Percentiles rank a stretch among this genome's conserved stretches.
Evolutionary conservation across 495 filamentous ascomycete species (phyloP).

Genomic region (Aspergillus funiculosus): DNA sequence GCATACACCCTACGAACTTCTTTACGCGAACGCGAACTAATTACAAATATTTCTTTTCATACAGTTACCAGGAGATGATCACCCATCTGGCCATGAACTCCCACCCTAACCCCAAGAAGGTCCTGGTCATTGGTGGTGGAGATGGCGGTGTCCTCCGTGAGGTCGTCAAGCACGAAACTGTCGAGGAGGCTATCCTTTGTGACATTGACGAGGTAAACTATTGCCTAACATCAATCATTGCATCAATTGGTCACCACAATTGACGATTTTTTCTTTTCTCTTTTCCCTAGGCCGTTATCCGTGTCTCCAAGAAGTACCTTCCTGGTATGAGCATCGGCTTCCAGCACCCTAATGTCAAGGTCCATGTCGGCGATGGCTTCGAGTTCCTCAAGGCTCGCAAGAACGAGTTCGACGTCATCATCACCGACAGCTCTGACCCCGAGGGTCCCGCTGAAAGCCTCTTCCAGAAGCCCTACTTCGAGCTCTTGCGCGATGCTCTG

Average conservation of each 20-base stretch:
- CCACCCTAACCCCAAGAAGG: slow-evolving; percentile 95
- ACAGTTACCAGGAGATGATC: slow-evolving; percentile 99
- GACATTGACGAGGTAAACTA: slow-evolving; percentile 88
- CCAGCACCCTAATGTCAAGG: slow-evolving; percentile 85
- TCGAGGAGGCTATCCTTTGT: slow-evolving; percentile 91
- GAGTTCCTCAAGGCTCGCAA: slow-evolving; percentile 89
- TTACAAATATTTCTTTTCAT: not conserved
- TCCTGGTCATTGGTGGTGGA: slow-evolving; percentile 95
- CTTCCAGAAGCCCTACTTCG: slow-evolving; percentile 98
- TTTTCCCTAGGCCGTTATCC: slow-evolving; percentile 79
- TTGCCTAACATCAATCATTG: not conserved
- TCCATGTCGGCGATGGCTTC: slow-evolving; percentile 94
- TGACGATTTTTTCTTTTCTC: slow-evolving; percentile 1
- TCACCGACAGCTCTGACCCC: slow-evolving; percentile 96
- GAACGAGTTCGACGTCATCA: slow-evolving; percentile 98
- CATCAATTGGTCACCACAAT: slow-evolving; percentile 4
- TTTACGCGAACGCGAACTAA: not conserved
- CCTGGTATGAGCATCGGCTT: slow-evolving; percentile 91
- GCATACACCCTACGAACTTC: not conserved
- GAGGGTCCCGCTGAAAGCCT: slow-evolving; percentile 93
- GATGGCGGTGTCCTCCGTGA: slow-evolving; percentile 96
- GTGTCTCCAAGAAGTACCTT: slow-evolving; percentile 96
- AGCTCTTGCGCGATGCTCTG: slow-evolving; percentile 81
- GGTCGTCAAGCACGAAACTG: slow-evolving; percentile 93
- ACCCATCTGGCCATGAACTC: slow-evolving; percentile 98